Evolutionary conservation across 2,329 filamentous ascomycete genomes (phyloP), one percentile per base, ranked within the genome.

Genomic region (Amesomyces nigricolor): DNA sequence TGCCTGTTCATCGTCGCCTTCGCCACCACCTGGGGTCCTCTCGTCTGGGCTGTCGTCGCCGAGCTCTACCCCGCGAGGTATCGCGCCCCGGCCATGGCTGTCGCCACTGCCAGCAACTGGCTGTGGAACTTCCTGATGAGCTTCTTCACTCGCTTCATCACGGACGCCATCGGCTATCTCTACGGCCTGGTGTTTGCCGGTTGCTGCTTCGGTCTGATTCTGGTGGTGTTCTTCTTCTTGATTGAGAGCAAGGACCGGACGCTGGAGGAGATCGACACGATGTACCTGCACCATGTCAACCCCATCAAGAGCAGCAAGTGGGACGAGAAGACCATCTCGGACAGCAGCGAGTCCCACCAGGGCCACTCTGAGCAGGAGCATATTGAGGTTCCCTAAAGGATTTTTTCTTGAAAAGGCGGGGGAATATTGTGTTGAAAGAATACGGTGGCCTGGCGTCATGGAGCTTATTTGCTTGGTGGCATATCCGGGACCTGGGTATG

Each of bases 121-220:
- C 73, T 77, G 32, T 89, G 84, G 83, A 88, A 89, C 69, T 91
- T 91, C 71, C 75, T 88, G 61, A 78, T 85, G 58, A 82, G 81
- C 0, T 91, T 91, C 74, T 89, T 90, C 74, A 90, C 88, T 0
- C 86, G 88, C 0, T 91, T 90, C 70, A 91, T 91, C 66, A 87
- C 84, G 0, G 73, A 76, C 0, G 79, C 80, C 3, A 91, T 91
- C 53, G 80, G 86, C 62, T 91, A 86, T 70, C 77, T 77, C 1
- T 89, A 88, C 64, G 88, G 88, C 2, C 88, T 89, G 60, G 82
- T 91, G 30, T 91, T 91, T 68, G 87, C 86, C 0, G 85, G 77
- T 0, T 89, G 86, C 66, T 87, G 88, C 63, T 72, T 88, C 16
- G 73, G 80, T 0, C 86, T 80, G 0, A 80, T 82, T 0, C 60